phyloP scores from a whole-genome alignment of 306 rosid genomes.

The Argentina anserina region DNA sequence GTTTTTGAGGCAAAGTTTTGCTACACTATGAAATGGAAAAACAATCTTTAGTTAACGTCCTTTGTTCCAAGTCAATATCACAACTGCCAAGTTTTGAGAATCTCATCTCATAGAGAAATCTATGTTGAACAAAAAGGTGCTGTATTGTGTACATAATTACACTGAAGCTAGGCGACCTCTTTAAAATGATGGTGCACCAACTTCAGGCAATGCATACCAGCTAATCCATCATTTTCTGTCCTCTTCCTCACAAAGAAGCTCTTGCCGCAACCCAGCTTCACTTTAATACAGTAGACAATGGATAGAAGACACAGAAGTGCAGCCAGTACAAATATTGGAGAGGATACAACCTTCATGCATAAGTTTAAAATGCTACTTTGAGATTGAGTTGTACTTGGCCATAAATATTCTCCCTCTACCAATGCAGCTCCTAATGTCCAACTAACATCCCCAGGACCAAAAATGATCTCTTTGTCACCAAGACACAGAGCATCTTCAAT shows the following conservation, averaged over 20 bases:
- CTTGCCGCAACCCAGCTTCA: slow-evolving; percentile 48
- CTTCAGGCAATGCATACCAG: neutral
- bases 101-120: neutral
- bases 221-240: slow-evolving; percentile 12
- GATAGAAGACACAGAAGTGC: slow-evolving; percentile 54
- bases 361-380: slow-evolving; percentile 31
- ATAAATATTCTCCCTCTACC: slow-evolving; percentile 52
- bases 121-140: neutral
- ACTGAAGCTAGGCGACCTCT: neutral
- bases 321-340: slow-evolving; percentile 52
- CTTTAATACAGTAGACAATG: slow-evolving; percentile 55
- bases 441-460: slow-evolving; percentile 81
- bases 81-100: too few relatives aligned
- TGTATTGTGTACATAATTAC: neutral
- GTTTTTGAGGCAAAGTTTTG: too few relatives aligned
- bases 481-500: slow-evolving; percentile 64
- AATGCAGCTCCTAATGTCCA: slow-evolving; percentile 91
- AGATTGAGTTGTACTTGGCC: slow-evolving; percentile 31
- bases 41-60: too few relatives aligned
- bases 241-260: slow-evolving; percentile 34
- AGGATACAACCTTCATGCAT: slow-evolving; percentile 37
- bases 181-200: neutral
- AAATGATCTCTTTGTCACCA: slow-evolving; percentile 54
- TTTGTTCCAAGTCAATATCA: too few relatives aligned
- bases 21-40: too few relatives aligned